These are phyloP conservation scores for Dioscorea cayenensis DNA, from an alignment of 116 monocot genomes.

Conservation along the genomic window DNA sequence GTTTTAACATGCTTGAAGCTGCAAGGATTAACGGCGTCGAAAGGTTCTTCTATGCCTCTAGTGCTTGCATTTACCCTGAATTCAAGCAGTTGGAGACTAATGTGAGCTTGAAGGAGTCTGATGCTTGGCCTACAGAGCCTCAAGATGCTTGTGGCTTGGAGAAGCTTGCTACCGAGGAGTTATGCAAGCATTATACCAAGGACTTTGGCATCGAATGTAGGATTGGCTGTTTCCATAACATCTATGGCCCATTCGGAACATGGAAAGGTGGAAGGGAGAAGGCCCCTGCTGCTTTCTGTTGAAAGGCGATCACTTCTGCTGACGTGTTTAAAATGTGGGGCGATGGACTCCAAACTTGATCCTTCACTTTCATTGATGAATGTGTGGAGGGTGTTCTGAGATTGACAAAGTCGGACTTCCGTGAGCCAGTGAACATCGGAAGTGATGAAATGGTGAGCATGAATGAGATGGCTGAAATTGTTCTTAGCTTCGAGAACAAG, in stretches of 20 bases:
- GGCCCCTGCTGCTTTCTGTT: constrained; percentile 90
- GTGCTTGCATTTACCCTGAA: constrained; percentile 98
- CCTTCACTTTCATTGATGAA: constrained; percentile 96
- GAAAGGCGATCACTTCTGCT: constrained; percentile 70
- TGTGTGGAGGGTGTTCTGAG: constrained; percentile 94
- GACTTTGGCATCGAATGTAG: constrained; percentile 96
- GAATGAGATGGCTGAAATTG: constrained; percentile 98
- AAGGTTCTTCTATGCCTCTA: constrained; percentile 99
- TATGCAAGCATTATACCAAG: constrained; percentile 96
- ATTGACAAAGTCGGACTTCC: constrained; percentile 94
- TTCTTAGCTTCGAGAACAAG: constrained; percentile 83
- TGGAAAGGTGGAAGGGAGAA: constrained; percentile 98
- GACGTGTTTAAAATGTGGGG: constrained; percentile 99
- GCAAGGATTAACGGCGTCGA: constrained; percentile 84
- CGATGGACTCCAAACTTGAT: constrained; percentile 91
- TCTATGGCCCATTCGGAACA: constrained; percentile 98
- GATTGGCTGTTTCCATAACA: constrained; percentile 91
- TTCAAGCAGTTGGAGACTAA: constrained; percentile 96
- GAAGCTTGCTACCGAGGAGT: constrained; percentile 88
- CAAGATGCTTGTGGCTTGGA: constrained; percentile 99
- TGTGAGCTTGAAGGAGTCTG: constrained; percentile 90
- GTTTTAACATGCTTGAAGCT: constrained; percentile 96
- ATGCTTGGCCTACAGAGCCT: constrained; percentile 99
- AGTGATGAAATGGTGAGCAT: constrained; percentile 99
- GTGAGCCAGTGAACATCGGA: constrained; percentile 96